Percentiles rank a stretch among this genome's conserved stretches.
phyloP scores from a whole-genome alignment of 2,329 filamentous ascomycete species.

The Didymella pomorum region DNA sequence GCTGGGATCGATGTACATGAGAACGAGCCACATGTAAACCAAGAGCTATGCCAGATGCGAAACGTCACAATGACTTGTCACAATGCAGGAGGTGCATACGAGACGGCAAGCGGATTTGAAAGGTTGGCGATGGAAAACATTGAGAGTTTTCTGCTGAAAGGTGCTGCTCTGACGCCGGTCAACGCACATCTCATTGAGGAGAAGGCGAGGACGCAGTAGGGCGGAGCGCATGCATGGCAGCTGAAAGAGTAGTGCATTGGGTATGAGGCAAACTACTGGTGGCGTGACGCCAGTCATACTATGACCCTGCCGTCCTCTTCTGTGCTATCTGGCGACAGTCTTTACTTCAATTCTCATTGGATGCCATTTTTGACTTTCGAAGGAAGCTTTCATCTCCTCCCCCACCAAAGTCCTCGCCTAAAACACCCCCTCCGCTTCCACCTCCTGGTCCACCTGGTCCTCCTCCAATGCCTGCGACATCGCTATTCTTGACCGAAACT shows the following conservation, averaged over 20 bases:
- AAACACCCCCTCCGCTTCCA: not conserved
- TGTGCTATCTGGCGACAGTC: not conserved
- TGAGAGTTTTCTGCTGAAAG: not conserved
- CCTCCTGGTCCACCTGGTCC: constrained; percentile 2
- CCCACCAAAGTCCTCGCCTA: constrained; percentile 6
- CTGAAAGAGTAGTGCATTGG: not conserved
- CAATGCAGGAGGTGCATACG: constrained; percentile 71
- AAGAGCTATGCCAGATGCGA: constrained; percentile 53
- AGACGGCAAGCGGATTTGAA: constrained; percentile 71
- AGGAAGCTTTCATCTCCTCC: not conserved
- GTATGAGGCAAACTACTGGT: not conserved
- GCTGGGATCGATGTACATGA: not conserved
- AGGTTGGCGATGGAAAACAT: constrained; percentile 70
- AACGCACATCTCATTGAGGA: not conserved
- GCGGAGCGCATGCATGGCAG: too few species aligned
- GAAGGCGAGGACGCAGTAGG: not conserved
- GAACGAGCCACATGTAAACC: constrained; percentile 6
- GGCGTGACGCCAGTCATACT: not conserved
- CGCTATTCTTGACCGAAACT: constrained; percentile 5
- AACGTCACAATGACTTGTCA: constrained; percentile 69
- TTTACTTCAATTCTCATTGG: not conserved
- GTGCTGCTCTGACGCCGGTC: not conserved
- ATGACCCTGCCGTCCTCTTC: not conserved
- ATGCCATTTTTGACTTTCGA: not conserved
- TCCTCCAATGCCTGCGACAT: constrained; percentile 4